Evolutionary conservation across 352 stramenopile species (phyloP), one percentile per base, ranked within the genome.

Genomic region (Globisporangium canariense): DNA sequence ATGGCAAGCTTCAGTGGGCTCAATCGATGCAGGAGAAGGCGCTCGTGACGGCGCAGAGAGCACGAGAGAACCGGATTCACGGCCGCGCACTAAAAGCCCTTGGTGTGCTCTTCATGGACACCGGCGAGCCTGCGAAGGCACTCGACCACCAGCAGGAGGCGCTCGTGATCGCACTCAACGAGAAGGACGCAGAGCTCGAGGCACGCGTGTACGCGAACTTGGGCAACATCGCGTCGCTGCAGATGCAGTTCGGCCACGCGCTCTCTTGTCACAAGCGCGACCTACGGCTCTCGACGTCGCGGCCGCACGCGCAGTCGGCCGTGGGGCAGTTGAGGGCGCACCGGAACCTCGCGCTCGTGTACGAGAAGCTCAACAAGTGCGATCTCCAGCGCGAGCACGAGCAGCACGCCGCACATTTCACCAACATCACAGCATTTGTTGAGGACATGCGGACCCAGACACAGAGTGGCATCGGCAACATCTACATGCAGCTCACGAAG

Each of bases 171-270:
- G 83, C 86, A 0, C 62, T 78, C 3, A 64, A 76, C 20, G 68
- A 76, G 11, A 68, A 73, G 14, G 83, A 91, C 60, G 58, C 55
- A 11, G 86, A 94, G 45, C 78, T 93, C 11, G 83, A 92, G 53
- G 83, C 81, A 0, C 78, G 86, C 10, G 79, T 90, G 45, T 88
- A 88, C 52, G 86, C 86, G 14, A 94, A 94, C 57, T 62, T 94
- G 22, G 86, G 86, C 51, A 94, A 93, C 40, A 67, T 94, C 22
- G 83, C 79, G 3, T 68, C 77, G 8, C 68, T 71, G 3, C 73
- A 90, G 51, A 34, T 71, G 34, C 74, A 91, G 58, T 77, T 87
- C 20, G 73, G 69, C 18, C 83, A 88, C 38, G 80, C 86, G 13
- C 53, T 92, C 22, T 77, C 70, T 7, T 90, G 76, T 55, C 80